Evolutionary conservation across 2,329 filamentous ascomycete genomes (phyloP).

Genomic region (Paracoccidioides lutzii): DNA sequence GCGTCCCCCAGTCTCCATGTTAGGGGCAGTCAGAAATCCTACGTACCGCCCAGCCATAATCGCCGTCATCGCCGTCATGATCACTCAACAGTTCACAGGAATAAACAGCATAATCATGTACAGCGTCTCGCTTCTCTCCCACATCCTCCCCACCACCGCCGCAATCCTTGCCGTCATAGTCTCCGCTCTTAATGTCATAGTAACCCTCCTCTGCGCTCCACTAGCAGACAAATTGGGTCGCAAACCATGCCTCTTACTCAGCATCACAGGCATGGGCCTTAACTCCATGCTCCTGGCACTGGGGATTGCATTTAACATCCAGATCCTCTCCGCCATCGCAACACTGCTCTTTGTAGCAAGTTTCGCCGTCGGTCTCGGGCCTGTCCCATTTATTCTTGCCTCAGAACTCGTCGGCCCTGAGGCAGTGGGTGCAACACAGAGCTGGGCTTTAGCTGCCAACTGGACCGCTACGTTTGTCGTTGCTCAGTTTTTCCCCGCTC

Average conservation of each 20-base stretch:
- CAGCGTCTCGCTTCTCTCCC: slow-evolving; percentile 75
- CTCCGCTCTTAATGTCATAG: slow-evolving; percentile 71
- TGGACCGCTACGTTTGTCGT: slow-evolving; percentile 87
- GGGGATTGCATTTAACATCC: slow-evolving; percentile 60
- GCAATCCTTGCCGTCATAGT: slow-evolving; percentile 77
- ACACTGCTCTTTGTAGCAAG: slow-evolving; percentile 78
- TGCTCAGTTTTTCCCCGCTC: slow-evolving; percentile 84
- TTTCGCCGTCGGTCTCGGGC: slow-evolving; percentile 82
- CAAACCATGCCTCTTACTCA: slow-evolving; percentile 70
- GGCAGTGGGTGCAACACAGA: slow-evolving; percentile 83
- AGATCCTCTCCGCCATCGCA: slow-evolving; percentile 64
- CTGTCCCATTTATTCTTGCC: slow-evolving; percentile 86
- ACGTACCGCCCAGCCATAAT: slow-evolving; percentile 61
- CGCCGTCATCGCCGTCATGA: slow-evolving; percentile 81
- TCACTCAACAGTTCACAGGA: slow-evolving; percentile 80
- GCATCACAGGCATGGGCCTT: slow-evolving; percentile 70
- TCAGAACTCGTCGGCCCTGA: slow-evolving; percentile 83
- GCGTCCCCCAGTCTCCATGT: slow-evolving; percentile 55
- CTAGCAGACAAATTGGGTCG: slow-evolving; percentile 78
- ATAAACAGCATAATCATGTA: slow-evolving; percentile 99
- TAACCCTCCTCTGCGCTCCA: slow-evolving; percentile 68
- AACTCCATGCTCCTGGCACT: slow-evolving; percentile 66
- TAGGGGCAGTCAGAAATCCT: slow-evolving; percentile 51
- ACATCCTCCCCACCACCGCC: slow-evolving; percentile 68
- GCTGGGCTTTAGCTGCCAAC: slow-evolving; percentile 73